Evolutionary conservation across 78 protist species (phyloP).

Genomic region (Corallochytrium limacisporum): DNA sequence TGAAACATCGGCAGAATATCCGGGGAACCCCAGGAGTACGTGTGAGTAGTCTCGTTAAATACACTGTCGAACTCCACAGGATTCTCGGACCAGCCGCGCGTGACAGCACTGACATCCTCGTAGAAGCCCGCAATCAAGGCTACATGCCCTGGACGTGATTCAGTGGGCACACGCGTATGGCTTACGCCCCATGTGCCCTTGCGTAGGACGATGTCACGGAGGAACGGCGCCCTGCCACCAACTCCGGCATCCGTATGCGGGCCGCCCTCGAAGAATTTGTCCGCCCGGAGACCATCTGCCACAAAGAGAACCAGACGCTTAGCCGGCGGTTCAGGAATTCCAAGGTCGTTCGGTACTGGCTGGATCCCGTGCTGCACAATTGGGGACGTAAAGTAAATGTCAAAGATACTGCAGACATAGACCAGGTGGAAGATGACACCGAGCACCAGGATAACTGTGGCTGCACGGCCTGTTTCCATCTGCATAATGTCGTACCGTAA

Average conservation of each 20-base stretch:
- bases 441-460: constrained; percentile 25
- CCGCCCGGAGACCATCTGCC: constrained; percentile 74
- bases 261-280: constrained; percentile 31
- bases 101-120: constrained; percentile 79
- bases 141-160: constrained; percentile 82
- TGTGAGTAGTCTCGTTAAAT: constrained; percentile 36
- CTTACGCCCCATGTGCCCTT: constrained; percentile 56
- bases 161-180: constrained; percentile 83
- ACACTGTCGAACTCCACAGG: constrained; percentile 73
- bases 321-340: constrained; percentile 23
- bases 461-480: no score
- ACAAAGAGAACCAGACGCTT: constrained; percentile 57
- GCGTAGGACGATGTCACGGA: constrained; percentile 25
- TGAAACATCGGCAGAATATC: constrained; percentile 68
- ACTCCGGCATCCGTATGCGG: not conserved
- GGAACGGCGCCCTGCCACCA: constrained; percentile 25
- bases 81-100: constrained; percentile 63
- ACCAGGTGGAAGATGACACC: constrained; percentile 49
- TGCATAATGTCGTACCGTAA: no score
- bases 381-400: constrained; percentile 78
- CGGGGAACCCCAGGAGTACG: constrained; percentile 63
- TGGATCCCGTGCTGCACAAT: constrained; percentile 61
- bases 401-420: constrained; percentile 40
- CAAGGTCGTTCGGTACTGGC: constrained; percentile 18
- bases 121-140: constrained; percentile 78